A percentile compares a stretch with the other conserved stretches of the same genome.
Conservation (phyloP, 2,329 filamentous ascomycete genomes). For the Uncinocarpus reesii region DNA sequence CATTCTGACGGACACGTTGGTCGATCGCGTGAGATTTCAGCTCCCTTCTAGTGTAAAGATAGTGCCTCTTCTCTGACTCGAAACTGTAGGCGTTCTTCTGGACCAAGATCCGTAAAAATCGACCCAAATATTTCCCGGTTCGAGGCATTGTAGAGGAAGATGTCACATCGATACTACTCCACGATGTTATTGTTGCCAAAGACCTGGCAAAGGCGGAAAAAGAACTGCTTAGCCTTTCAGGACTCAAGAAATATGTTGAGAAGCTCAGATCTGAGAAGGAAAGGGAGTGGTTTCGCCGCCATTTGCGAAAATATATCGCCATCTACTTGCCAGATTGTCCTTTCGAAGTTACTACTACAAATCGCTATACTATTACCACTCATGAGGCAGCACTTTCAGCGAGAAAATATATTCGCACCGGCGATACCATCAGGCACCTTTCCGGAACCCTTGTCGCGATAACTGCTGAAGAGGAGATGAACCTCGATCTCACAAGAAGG, state of each 20-base stretch:
- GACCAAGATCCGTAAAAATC: conserved; percentile 92
- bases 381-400: conserved; percentile 84
- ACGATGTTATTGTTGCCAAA: conserved; percentile 62
- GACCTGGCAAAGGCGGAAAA: conserved; percentile 60
- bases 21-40: conserved; percentile 68
- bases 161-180: conserved; percentile 49
- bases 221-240: conserved; percentile 60
- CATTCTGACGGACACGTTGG: conserved; percentile 83
- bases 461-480: conserved; percentile 79
- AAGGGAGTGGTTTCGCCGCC: conserved; percentile 73
- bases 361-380: conserved; percentile 83
- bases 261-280: conserved; percentile 64
- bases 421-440: conserved; percentile 82
- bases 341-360: conserved; percentile 87
- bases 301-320: conserved; percentile 80
- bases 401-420: conserved; percentile 64
- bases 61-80: conserved; percentile 7
- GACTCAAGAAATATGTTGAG: conserved; percentile 60
- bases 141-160: conserved; percentile 63
- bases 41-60: neutral
- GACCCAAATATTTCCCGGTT: conserved; percentile 71
- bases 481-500: conserved; percentile 68
- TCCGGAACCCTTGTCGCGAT: conserved; percentile 86
- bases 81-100: conserved; percentile 68
- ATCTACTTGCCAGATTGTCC: conserved; percentile 91